Base-by-base conservation (phyloP, 768 basidiomycete genomes). In the Kwoniella heveanensis region DNA sequence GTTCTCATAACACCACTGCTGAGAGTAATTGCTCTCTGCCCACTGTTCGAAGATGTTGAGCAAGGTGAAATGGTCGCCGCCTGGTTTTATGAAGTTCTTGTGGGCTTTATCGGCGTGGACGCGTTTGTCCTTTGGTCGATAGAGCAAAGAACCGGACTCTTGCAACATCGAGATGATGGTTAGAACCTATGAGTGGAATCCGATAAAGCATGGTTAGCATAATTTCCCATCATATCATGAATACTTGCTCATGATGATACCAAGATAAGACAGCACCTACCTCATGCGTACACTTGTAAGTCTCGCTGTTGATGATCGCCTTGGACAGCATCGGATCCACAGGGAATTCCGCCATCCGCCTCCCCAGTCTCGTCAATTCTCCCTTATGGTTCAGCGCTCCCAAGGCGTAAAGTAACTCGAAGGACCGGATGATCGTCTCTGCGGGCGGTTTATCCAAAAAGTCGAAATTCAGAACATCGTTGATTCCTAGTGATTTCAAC, bases 41-140 rank as follows among this genome's bases (percentile, higher is more conserved):
- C 96, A 99, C 76, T 97, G 94, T 78, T 97, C 94, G 90, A 93
- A 98, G 13, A 98, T 92, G 77, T 98, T 98, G 26, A 99, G 84
- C 24, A 99, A 81, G 6, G 95, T 98, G 77, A 98, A 99, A 81
- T 98, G 96, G 74, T 99, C 96, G 24, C 96, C 96, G 27, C 96
- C 95, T 0, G 90, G 83, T 53, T 92, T 91, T 62, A 94, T 88
- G 77, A 99, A 99, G 78, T 97, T 98, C 80, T 95, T 91, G 60
- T 95, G 86, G 3, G 96, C 96, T 82, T 97, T 93, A 74, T 99
- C 95, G 15, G 96, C 96, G 73, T 98, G 92, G 54, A 93, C 81
- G 76, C 92, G 94, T 83, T 98, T 99, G 83, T 97, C 95, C 82
- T 98, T 99, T 1, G 96, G 96, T 36, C 96, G 87, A 77, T 93